A percentile compares a stretch with the other conserved stretches of the same genome.
phyloP scores from a whole-genome alignment of 768 basidiomycete species.

The Boletus patriciae region DNA sequence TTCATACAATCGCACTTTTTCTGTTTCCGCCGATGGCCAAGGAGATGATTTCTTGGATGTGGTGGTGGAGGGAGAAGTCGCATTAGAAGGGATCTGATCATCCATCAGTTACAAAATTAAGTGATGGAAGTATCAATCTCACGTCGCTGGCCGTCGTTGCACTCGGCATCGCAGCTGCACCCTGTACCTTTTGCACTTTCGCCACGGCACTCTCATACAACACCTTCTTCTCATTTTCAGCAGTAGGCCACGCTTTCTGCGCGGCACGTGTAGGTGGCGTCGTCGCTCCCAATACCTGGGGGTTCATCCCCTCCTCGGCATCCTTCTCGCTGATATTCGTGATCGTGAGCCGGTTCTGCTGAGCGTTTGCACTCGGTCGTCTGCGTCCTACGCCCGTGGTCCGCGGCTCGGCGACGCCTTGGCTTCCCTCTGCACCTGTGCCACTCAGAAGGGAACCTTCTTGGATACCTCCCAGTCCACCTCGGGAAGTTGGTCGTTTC shows the following conservation, averaged over 20 bases:
- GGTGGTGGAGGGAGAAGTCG: background rate
- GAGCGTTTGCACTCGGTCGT: conserved; percentile 32
- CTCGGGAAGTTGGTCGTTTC: conserved; percentile 13
- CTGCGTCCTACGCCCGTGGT: conserved; percentile 24
- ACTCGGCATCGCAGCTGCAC: conserved; percentile 27
- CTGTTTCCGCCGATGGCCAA: conserved; percentile 74
- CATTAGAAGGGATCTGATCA: conserved; percentile 7
- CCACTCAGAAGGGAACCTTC: conserved; percentile 14
- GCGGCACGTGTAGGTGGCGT: conserved; percentile 29
- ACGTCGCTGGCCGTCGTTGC: conserved; percentile 30
- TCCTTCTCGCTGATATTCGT: conserved; percentile 42
- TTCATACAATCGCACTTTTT: conserved; percentile 70
- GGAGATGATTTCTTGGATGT: conserved; percentile 19
- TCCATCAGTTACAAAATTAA: conserved; percentile 7
- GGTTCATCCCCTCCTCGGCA: conserved; percentile 37
- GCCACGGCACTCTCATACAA: conserved; percentile 41
- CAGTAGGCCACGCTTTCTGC: conserved; percentile 28
- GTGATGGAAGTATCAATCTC: conserved; percentile 8
- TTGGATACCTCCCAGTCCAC: conserved; percentile 27
- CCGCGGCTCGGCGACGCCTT: conserved; percentile 8
- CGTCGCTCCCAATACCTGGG: conserved; percentile 19
- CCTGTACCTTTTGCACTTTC: conserved; percentile 41
- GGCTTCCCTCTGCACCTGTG: conserved; percentile 4
- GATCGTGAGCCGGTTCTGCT: conserved; percentile 41
- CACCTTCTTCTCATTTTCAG: conserved; percentile 47